Conservation (phyloP, 2,329 filamentous ascomycete genomes). For the Dactylellina parvicollis region DNA sequence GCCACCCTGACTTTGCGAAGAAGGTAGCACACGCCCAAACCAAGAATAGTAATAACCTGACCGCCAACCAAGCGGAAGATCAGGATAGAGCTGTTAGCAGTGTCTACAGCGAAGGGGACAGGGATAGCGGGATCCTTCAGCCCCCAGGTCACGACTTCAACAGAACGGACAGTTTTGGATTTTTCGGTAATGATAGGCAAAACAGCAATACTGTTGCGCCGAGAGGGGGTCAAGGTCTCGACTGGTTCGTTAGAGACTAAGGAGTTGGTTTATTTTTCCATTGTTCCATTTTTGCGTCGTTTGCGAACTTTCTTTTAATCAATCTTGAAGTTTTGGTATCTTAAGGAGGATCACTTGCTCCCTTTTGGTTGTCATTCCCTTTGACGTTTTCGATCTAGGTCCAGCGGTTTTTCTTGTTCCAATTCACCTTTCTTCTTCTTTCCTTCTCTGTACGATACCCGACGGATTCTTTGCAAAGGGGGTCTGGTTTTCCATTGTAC, state of each 20-base stretch:
- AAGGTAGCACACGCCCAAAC: slow-evolving; percentile 42
- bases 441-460: slow-evolving; percentile 52
- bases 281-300: slow-evolving; percentile 8
- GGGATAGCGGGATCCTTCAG: slow-evolving; percentile 25
- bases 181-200: slow-evolving; percentile 49
- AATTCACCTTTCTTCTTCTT: slow-evolving; percentile 9
- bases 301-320: background rate
- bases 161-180: slow-evolving; percentile 50
- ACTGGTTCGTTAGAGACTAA: slow-evolving; percentile 53
- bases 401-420: slow-evolving; percentile 21
- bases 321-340: slow-evolving; percentile 9
- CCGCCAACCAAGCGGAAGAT: background rate
- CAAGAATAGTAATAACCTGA: slow-evolving; percentile 3
- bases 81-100: slow-evolving; percentile 33
- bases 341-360: slow-evolving; percentile 18
- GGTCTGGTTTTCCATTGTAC: slow-evolving; percentile 43
- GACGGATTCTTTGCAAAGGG: slow-evolving; percentile 38
- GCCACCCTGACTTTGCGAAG: slow-evolving; percentile 49
- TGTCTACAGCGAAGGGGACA: slow-evolving; percentile 33
- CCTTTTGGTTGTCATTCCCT: slow-evolving; percentile 10
- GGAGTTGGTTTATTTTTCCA: slow-evolving; percentile 20
- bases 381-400: slow-evolving; percentile 19
- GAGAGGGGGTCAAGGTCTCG: slow-evolving; percentile 47
- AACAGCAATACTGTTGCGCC: slow-evolving; percentile 25
- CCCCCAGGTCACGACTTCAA: slow-evolving; percentile 25